phyloP scores from a whole-genome alignment of 2,329 filamentous ascomycete genomes.

The Ophiosphaerella korrae region DNA sequence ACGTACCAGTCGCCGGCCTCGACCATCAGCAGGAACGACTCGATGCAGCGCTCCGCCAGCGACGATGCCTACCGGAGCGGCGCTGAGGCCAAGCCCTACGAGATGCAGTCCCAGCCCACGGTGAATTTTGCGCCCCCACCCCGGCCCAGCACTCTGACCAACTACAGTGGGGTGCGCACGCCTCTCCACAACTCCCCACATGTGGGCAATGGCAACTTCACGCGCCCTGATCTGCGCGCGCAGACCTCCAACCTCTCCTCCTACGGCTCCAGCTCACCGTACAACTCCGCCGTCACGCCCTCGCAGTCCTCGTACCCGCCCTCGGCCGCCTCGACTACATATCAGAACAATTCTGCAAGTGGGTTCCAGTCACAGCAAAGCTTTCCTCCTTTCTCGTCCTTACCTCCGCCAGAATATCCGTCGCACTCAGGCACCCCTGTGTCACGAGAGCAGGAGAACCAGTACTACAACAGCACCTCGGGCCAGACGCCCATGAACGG shows the following conservation, averaged over 20 bases:
- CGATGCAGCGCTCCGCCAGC: conserved; percentile 41
- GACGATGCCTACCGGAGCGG: conserved; percentile 43
- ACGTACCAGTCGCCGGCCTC: conserved; percentile 40
- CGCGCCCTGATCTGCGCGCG: conserved; percentile 41
- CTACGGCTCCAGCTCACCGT: conserved; percentile 44
- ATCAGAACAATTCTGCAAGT: conserved; percentile 39
- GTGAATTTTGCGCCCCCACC: conserved; percentile 46
- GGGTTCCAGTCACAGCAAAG: conserved; percentile 65
- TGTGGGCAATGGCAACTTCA: conserved; percentile 40
- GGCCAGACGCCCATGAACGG: conserved; percentile 46
- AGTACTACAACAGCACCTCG: conserved; percentile 44
- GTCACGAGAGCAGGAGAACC: conserved; percentile 39
- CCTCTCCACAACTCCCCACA: conserved; percentile 46
- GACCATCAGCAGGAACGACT: conserved; percentile 35
- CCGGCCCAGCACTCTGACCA: conserved; percentile 40
- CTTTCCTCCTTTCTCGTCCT: conserved; percentile 63
- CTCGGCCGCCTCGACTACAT: conserved; percentile 51
- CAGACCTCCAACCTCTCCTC: conserved; percentile 44
- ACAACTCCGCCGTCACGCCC: conserved; percentile 48
- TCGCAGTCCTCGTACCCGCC: conserved; percentile 54
- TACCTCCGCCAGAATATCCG: conserved; percentile 64
- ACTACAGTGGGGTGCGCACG: conserved; percentile 35
- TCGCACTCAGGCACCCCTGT: conserved; percentile 44
- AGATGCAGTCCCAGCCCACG: conserved; percentile 39
- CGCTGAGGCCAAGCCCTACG: conserved; percentile 42